Percentiles rank a stretch among this genome's conserved stretches.
phyloP scores from a whole-genome alignment of 2,329 filamentous ascomycete genomes.

The Colletotrichum filicis region DNA sequence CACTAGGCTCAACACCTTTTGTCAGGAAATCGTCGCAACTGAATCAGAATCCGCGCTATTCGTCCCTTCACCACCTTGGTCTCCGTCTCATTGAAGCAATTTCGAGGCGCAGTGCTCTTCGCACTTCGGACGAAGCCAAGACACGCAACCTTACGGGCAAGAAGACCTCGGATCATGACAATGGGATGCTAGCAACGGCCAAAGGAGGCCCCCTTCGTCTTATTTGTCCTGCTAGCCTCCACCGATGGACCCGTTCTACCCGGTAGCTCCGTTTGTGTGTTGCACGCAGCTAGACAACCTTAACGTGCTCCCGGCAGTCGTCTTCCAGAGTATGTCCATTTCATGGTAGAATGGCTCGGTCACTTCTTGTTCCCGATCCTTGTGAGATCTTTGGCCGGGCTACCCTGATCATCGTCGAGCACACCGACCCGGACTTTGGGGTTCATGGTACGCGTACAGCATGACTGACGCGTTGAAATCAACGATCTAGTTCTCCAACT shows the following conservation, averaged over 20 bases:
- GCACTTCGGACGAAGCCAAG: constrained; percentile 11
- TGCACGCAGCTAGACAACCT: neutral
- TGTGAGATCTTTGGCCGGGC: neutral
- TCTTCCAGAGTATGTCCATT: neutral
- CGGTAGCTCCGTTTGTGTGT: neutral
- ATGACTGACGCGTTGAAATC: too few species aligned
- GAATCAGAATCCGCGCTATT: neutral
- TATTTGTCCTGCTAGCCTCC: neutral
- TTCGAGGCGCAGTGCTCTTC: neutral
- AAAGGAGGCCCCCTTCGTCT: neutral
- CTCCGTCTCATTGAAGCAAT: neutral
- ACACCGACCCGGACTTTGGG: neutral
- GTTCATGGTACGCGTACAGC: neutral
- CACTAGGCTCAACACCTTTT: neutral
- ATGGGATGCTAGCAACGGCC: neutral
- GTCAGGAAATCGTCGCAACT: constrained; percentile 9
- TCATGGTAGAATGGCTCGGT: neutral
- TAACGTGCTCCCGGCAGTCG: neutral
- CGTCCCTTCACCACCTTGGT: neutral
- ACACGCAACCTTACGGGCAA: neutral
- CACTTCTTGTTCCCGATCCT: neutral
- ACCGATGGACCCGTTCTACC: neutral
- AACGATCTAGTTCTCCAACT: neutral
- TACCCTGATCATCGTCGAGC: neutral
- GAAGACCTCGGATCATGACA: neutral